phyloP scores from a whole-genome alignment of 768 basidiomycete species.

The Paxillus involutus region DNA sequence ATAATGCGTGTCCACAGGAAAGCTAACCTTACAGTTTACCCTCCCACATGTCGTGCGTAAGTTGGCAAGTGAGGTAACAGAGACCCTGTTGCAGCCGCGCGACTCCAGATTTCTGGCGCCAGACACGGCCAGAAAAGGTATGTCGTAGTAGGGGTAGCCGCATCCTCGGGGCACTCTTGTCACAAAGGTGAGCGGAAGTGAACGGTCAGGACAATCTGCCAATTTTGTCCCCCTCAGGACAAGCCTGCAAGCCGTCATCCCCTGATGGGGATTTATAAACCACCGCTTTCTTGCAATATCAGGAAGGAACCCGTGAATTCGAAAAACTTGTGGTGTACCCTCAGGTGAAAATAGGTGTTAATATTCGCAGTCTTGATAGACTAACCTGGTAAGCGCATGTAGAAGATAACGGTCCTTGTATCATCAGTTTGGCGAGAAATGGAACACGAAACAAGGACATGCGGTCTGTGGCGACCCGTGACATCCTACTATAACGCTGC shows the following conservation, averaged over 20 bases:
- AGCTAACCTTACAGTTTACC: constrained; percentile 27
- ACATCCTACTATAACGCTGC: too few species aligned
- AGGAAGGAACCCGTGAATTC: constrained; percentile 8
- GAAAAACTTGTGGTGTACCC: constrained; percentile 2
- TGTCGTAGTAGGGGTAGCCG: constrained; percentile 13
- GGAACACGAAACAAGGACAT: too few species aligned
- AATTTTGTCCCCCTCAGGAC: neutral
- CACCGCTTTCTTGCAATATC: neutral
- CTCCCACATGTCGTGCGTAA: constrained; percentile 22
- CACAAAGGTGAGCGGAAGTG: constrained; percentile 5
- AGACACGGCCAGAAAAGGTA: constrained; percentile 14
- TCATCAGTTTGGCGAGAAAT: neutral
- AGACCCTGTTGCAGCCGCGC: constrained; percentile 23
- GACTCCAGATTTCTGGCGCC: constrained; percentile 5
- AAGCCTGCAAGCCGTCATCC: constrained; percentile 23
- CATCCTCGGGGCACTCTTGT: constrained; percentile 9
- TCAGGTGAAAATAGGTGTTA: constrained; percentile 4
- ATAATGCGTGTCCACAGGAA: constrained; percentile 1
- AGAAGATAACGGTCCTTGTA: neutral
- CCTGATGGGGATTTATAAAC: constrained; percentile 18
- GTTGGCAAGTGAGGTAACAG: constrained; percentile 11
- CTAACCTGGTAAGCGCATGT: neutral
- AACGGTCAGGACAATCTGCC: constrained; percentile 27
- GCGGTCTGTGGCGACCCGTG: too few species aligned
- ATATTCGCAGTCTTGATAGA: constrained; percentile 6